A percentile compares a stretch with the other conserved stretches of the same genome.
These are phyloP conservation scores for Solidago caesia DNA, from an alignment of 129 eudicot genomes.

Conservation along the genomic window DNA sequence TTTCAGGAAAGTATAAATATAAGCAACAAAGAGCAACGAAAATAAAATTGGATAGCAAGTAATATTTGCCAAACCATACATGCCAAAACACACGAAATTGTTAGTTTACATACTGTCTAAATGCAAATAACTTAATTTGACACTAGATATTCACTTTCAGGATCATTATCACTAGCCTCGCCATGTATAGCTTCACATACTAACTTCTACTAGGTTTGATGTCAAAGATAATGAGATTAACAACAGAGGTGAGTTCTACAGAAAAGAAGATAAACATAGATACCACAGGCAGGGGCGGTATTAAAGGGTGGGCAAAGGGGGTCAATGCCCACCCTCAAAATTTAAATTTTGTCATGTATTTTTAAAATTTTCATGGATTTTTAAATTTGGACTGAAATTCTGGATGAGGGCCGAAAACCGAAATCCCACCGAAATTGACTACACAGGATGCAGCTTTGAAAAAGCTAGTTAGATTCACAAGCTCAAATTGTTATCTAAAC, in stretches of 20 bases:
- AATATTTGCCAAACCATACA: background rate
- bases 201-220: background rate
- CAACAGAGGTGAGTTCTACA: background rate
- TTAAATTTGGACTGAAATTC: too few species aligned
- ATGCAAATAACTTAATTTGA: background rate
- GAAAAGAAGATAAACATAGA: constrained; percentile 1
- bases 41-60: background rate
- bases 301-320: too few species aligned
- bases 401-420: too few species aligned
- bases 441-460: background rate
- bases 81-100: background rate
- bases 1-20: too few species aligned
- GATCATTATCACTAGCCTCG: background rate
- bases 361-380: too few species aligned
- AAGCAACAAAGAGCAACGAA: background rate
- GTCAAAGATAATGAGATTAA: constrained; percentile 7
- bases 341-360: too few species aligned
- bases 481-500: background rate
- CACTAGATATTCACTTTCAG: background rate
- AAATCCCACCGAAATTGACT: too few species aligned
- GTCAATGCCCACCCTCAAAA: too few species aligned
- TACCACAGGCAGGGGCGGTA: constrained; percentile 7
- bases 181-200: background rate
- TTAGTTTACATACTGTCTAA: background rate
- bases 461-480: constrained; percentile 13